Base-by-base conservation (phyloP, 2,329 filamentous ascomycete genomes). In the Ophiocordyceps camponoti-floridani region DNA sequence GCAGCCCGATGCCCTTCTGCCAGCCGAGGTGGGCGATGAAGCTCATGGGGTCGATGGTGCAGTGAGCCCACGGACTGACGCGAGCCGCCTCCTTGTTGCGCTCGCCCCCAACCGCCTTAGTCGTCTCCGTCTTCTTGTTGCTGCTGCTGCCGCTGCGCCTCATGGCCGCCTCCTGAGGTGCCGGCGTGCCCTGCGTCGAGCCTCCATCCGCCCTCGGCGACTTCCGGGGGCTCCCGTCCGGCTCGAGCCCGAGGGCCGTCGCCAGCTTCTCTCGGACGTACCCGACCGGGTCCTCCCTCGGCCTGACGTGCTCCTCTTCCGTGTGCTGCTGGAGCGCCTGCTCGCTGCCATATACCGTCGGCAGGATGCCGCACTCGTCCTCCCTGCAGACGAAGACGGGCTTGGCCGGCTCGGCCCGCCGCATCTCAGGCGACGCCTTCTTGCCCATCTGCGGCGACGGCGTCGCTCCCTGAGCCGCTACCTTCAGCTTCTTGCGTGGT, bases 281-380 rank as follows among this genome's bases (percentile, higher is more conserved):
- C 49, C 69, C 70, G 46, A 66, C 40, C 2, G 77, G 75, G 47
- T 80, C 61, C 48, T 73, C 63, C 40, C 63, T 59, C 6, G 75
- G 75, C 53, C 68, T 71, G 19, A 66, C 59, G 50, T 81, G 77
- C 54, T 79, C 75, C 46, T 79, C 71, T n/a, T 73, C 63, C 8
- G 67, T 58, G 52, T 81, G 77, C 11, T 59, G 54, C 45, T 68
- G 66, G 43, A 70, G 62, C 12, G 67, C 67, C 50, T 77, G 72
- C 49, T 79, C 70, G 7, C 60, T 73, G 2, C 66, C 53, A 50
- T 79, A 79, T 0, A 67, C 70, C 12, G 63, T 59, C 2, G 53
- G 55, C 9, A 67, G 65, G 49, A 63, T 62, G 27, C 77, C 73
- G 51, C 77, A 81, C 31, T 70, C 68, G 2, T 61, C 51, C 43